Base-by-base conservation (phyloP, 352 stramenopile species). In the Phytophthora vignae region DNA sequence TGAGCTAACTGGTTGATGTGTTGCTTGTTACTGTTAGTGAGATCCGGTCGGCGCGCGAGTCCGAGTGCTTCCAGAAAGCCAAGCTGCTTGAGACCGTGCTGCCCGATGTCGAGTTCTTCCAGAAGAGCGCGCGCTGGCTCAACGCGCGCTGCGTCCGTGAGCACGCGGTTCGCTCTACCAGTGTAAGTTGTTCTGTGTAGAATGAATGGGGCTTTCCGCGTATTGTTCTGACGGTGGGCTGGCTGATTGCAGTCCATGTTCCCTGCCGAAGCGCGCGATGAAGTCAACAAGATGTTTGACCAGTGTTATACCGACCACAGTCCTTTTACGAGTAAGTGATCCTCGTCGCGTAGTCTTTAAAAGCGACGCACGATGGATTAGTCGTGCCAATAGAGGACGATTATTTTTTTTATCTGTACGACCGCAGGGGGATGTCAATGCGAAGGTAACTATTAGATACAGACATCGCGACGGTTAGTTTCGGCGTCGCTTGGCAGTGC, bases 211-310 rank as follows among this genome's bases (percentile, higher is more conserved):
- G 22, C 22, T 25, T 25, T 25, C 22, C 22, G 22, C 22, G 22
- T 25, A 15, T 65, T 50, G 21, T 14, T 6, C 33, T 66, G 7
- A 56, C 21, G 5, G 54, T 17, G n/a, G 14, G 7, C 1, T 70
- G 12, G 7, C 64, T 40, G 10, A 4, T 40, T 40, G 19, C 22
- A 25, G 88, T 94, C 88, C 17, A 92, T 95, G 78, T 94, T 93
- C 67, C 87, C 88, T 46, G 64, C 78, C 7, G 76, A 92, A 78
- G 88, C 88, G 11, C 65, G 77, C 14, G 63, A 70, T 14, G 75
- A 92, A 69, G 88, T 95, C 3, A 80, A 94, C 55, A 89, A 92
- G 66, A 93, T 95, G 82, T 94, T 95, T 55, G 67, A 82, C 4
- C 76, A 83, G 58, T 95, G 88, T 72, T 95, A 91, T 75, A 74